Percentiles rank a stretch among this genome's conserved stretches.
These are phyloP conservation scores for Lentinula detonsa DNA, from an alignment of 768 basidiomycete species.

Conservation along the genomic window DNA sequence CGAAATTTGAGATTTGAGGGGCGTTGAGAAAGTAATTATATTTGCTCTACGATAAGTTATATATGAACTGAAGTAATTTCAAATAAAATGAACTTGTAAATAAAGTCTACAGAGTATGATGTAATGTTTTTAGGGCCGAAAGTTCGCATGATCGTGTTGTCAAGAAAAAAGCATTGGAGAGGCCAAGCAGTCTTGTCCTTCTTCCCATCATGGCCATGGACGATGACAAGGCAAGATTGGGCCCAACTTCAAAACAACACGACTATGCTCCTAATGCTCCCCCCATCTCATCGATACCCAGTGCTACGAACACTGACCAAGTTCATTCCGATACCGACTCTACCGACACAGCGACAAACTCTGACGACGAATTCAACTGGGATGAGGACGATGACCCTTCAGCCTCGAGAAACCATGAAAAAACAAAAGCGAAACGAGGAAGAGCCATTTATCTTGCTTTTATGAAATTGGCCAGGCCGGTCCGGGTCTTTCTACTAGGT, in stretches of 20 bases:
- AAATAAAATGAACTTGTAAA: too few relatives aligned
- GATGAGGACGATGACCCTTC: constrained; percentile 48
- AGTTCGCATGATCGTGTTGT: neutral
- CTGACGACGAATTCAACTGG: constrained; percentile 73
- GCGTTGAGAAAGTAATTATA: too few relatives aligned
- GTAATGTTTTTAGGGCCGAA: neutral
- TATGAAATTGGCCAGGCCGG: constrained; percentile 55
- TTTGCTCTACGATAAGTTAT: too few relatives aligned
- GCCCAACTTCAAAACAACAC: constrained; percentile 13
- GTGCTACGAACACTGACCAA: constrained; percentile 18
- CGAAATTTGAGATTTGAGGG: too few relatives aligned
- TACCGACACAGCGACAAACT: constrained; percentile 48
- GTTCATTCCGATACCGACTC: constrained; percentile 32
- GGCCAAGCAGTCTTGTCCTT: neutral
- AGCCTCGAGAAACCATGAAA: constrained; percentile 16
- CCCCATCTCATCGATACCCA: constrained; percentile 10
- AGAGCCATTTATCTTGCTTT: constrained; percentile 58
- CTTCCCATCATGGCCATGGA: neutral
- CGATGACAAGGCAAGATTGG: neutral
- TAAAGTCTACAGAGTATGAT: neutral
- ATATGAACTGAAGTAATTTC: too few relatives aligned
- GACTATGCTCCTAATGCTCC: constrained; percentile 16
- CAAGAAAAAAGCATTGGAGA: neutral
- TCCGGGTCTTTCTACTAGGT: constrained; percentile 56
- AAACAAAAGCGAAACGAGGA: constrained; percentile 52